Percentiles rank a stretch among this genome's conserved stretches.
Evolutionary conservation across 805 yeast genomes (phyloP).

Genomic region (Zygotorulaspora sp.): DNA sequence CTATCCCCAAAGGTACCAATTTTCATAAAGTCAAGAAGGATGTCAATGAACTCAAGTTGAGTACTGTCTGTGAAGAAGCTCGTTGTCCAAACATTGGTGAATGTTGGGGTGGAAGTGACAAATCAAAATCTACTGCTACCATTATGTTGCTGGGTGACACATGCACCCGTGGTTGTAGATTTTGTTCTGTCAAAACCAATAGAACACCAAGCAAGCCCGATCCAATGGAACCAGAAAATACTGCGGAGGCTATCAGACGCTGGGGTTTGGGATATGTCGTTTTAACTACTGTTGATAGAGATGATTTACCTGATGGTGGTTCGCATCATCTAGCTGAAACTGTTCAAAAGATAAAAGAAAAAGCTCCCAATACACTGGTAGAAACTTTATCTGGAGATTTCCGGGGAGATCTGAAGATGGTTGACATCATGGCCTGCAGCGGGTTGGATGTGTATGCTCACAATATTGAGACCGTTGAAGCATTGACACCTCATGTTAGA

Average conservation of each 20-base stretch:
- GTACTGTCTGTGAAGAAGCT: slow-evolving; percentile 98
- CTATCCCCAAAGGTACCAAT: slow-evolving; percentile 91
- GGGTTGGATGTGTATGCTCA: slow-evolving; percentile 97
- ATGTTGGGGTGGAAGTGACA: slow-evolving; percentile 95
- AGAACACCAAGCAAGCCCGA: slow-evolving; percentile 85
- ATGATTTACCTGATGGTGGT: slow-evolving; percentile 91
- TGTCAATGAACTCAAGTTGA: slow-evolving; percentile 77
- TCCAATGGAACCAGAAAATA: slow-evolving; percentile 94
- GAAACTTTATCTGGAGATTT: slow-evolving; percentile 96
- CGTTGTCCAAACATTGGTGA: slow-evolving; percentile 99
- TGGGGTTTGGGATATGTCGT: slow-evolving; percentile 99
- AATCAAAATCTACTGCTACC: slow-evolving; percentile 79
- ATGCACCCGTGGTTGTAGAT: slow-evolving; percentile 98
- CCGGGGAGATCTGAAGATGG: slow-evolving; percentile 82
- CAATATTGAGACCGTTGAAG: slow-evolving; percentile 95
- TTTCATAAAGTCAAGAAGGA: slow-evolving; percentile 79
- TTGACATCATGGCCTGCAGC: slow-evolving; percentile 69
- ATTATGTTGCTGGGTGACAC: slow-evolving; percentile 98
- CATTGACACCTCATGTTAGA: slow-evolving; percentile 86
- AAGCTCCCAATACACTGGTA: slow-evolving; percentile 86
- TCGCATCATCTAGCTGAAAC: slow-evolving; percentile 87
- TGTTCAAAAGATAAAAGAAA: slow-evolving; percentile 73
- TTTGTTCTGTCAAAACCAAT: slow-evolving; percentile 93
- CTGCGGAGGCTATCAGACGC: slow-evolving; percentile 93
- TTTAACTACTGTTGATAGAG: slow-evolving; percentile 94